Conservation (phyloP, 176 grass and related monocot species). For the Alopecurus myosuroides region DNA sequence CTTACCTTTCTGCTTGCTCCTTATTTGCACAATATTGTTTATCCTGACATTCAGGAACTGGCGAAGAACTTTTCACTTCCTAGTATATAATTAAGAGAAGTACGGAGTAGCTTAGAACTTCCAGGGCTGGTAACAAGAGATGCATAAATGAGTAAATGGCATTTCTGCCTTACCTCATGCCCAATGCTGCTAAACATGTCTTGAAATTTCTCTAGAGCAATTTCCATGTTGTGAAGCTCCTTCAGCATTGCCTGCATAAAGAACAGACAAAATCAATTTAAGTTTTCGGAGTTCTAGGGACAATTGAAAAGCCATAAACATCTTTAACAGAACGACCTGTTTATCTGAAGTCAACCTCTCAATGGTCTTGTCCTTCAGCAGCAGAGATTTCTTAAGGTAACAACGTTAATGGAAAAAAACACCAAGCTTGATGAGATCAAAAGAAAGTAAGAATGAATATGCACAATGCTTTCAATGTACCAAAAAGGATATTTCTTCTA, state of each 20-base stretch:
- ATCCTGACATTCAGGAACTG: conserved; percentile 15
- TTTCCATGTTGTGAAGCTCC: conserved; percentile 62
- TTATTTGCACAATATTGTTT: conserved; percentile 1
- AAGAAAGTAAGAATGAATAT: background rate
- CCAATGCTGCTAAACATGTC: conserved; percentile 32
- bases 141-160: background rate
- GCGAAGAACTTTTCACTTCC: conserved; percentile 10
- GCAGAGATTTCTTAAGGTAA: conserved; percentile 71
- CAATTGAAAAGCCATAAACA: background rate
- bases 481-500: conserved; percentile 86
- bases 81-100: conserved; percentile 11
- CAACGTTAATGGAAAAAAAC: conserved; percentile 46
- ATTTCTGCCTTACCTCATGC: conserved; percentile 20
- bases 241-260: conserved; percentile 46
- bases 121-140: background rate
- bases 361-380: conserved; percentile 69
- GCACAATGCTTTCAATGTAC: conserved; percentile 3
- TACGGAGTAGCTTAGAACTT: background rate
- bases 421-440: conserved; percentile 11
- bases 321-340: conserved; percentile 41
- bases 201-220: conserved; percentile 31
- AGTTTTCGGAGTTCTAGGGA: background rate
- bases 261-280: background rate
- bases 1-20: conserved; percentile 19
- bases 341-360: conserved; percentile 73